phyloP scores from a whole-genome alignment of 1,284 basidiomycete species.

The Puccinia horiana region DNA sequence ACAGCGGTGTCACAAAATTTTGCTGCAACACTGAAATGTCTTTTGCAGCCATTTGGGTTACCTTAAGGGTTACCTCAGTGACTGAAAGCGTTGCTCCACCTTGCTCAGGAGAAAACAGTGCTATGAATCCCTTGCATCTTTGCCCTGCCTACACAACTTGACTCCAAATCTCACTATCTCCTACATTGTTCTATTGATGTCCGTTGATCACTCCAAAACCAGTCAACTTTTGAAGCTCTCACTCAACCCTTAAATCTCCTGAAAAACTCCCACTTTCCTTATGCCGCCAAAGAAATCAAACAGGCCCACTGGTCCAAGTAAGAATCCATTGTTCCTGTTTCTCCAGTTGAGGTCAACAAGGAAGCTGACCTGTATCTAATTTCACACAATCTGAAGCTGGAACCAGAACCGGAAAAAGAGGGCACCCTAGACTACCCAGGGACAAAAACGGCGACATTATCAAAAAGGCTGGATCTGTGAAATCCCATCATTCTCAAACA shows the following conservation, averaged over 20 bases:
- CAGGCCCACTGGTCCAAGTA: background rate
- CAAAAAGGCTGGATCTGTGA: no score
- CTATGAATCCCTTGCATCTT: no score
- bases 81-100: no score
- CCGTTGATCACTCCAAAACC: background rate
- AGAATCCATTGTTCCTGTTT: background rate
- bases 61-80: no score
- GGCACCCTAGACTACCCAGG: background rate
- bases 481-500: no score
- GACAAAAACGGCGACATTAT: background rate
- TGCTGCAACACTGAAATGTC: no score
- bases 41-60: no score
- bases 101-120: no score
- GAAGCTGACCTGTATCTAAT: background rate
- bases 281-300: conserved; percentile 7
- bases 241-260: background rate
- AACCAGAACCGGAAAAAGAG: background rate
- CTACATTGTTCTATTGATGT: background rate
- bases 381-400: no score
- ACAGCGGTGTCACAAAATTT: no score
- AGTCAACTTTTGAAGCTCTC: background rate
- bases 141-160: background rate
- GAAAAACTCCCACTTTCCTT: background rate
- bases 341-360: background rate
- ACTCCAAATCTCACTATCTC: background rate